phyloP scores from a whole-genome alignment of 345 rosid species.

The Populus alba region DNA sequence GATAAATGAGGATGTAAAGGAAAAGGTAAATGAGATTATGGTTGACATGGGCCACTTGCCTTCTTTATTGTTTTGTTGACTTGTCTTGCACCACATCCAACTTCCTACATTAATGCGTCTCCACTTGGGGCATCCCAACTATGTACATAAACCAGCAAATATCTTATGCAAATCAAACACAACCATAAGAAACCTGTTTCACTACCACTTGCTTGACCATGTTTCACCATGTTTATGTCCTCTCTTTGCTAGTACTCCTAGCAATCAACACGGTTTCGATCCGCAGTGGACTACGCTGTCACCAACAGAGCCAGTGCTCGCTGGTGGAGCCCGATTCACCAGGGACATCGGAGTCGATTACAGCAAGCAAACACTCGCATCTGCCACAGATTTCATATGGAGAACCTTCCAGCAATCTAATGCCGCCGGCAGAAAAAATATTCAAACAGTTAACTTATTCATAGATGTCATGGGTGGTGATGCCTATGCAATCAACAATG shows the following conservation, averaged over 20 bases:
- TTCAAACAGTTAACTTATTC: slow-evolving; percentile 17
- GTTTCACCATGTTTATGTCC: slow-evolving; percentile 13
- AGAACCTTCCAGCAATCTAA: slow-evolving; percentile 17
- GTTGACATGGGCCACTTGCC: too few relatives aligned
- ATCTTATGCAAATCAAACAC: neutral
- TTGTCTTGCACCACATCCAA: too few relatives aligned
- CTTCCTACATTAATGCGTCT: neutral
- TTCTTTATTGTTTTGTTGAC: too few relatives aligned
- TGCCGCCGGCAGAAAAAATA: slow-evolving; percentile 11
- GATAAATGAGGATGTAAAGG: neutral
- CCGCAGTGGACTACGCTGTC: slow-evolving; percentile 43
- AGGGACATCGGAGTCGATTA: slow-evolving; percentile 14
- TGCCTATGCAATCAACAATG: slow-evolving; percentile 13
- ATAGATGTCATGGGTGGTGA: slow-evolving; percentile 29
- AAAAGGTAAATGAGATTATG: neutral
- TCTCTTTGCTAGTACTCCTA: slow-evolving; percentile 18
- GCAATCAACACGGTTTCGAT: slow-evolving; percentile 18
- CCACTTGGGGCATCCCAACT: neutral
- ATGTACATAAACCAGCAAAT: slow-evolving; percentile 4
- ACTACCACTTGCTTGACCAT: neutral
- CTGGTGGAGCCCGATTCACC: slow-evolving; percentile 25
- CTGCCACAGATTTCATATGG: slow-evolving; percentile 31
- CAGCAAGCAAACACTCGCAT: slow-evolving; percentile 13
- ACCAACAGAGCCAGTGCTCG: slow-evolving; percentile 21
- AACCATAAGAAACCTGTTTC: neutral